phyloP scores from a whole-genome alignment of 345 rosid genomes.

The Psidium guajava region DNA sequence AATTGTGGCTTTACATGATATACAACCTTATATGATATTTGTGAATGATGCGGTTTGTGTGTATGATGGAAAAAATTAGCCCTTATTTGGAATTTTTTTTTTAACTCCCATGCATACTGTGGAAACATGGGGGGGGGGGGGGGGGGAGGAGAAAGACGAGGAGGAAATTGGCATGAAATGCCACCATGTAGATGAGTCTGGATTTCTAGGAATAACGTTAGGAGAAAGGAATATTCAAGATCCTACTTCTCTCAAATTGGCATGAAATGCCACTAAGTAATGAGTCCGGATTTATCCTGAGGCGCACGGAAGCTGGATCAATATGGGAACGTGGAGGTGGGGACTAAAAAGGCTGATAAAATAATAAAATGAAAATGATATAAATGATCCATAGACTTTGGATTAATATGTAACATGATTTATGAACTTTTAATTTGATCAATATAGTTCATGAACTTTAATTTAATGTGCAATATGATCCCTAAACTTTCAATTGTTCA shows the following conservation, averaged over 20 bases:
- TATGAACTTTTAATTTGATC: too few species aligned
- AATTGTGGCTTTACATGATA: background rate
- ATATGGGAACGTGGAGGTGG: background rate
- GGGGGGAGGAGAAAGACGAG: too few species aligned
- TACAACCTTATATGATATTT: background rate
- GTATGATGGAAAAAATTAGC: background rate
- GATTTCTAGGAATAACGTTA: background rate
- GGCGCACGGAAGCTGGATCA: background rate
- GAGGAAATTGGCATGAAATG: background rate
- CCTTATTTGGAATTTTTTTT: too few species aligned
- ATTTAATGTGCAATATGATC: too few species aligned
- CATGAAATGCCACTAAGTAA: too few species aligned
- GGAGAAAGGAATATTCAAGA: background rate
- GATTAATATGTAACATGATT: too few species aligned
- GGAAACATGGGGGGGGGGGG: too few species aligned
- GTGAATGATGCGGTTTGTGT: background rate
- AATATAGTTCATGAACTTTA: too few species aligned
- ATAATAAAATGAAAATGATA: background rate
- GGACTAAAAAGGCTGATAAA: background rate
- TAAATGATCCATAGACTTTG: too few species aligned
- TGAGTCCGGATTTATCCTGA: too few species aligned
- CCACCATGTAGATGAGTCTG: background rate
- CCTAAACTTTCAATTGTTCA: too few species aligned
- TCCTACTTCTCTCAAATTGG: background rate
- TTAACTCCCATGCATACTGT: too few species aligned